These are phyloP conservation scores for Nephelium lappaceum DNA, from an alignment of 345 rosid species.

Conservation along the genomic window DNA sequence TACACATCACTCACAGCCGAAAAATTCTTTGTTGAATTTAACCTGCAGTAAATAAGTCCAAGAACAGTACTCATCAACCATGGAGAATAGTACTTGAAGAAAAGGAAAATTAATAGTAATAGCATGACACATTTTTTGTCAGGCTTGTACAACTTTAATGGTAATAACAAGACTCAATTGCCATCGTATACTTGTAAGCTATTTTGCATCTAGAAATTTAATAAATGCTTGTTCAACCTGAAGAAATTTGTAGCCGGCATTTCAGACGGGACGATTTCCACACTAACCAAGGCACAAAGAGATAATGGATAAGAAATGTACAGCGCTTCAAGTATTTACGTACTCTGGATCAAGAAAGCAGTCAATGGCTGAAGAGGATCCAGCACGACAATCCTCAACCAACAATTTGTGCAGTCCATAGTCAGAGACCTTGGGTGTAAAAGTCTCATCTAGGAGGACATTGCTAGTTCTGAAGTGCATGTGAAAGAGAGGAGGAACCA, in stretches of 20 bases:
- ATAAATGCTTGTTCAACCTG: no score
- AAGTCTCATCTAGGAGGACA: conserved; percentile 44
- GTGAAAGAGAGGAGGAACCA: conserved; percentile 49
- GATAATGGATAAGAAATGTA: no score
- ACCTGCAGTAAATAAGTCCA: conserved; percentile 23
- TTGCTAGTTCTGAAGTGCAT: conserved; percentile 53
- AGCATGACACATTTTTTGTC: background rate
- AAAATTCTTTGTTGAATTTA: conserved; percentile 22
- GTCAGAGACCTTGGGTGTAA: conserved; percentile 45
- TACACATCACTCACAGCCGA: conserved; percentile 42
- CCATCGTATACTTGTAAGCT: background rate
- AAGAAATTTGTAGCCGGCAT: no score
- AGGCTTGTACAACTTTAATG: background rate
- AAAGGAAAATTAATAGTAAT: background rate
- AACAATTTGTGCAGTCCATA: conserved; percentile 39
- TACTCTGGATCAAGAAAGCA: conserved; percentile 56
- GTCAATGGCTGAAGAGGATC: conserved; percentile 47
- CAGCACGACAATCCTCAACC: conserved; percentile 21
- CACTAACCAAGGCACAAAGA: no score
- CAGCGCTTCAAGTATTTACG: conserved; percentile 16
- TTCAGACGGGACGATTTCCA: no score
- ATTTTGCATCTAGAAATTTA: no score
- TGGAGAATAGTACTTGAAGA: background rate
- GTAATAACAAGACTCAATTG: background rate
- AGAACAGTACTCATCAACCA: background rate